Evolutionary conservation across 352 stramenopile species (phyloP), one percentile per base, ranked within the genome.

Genomic region (Phytophthora brassicae): DNA sequence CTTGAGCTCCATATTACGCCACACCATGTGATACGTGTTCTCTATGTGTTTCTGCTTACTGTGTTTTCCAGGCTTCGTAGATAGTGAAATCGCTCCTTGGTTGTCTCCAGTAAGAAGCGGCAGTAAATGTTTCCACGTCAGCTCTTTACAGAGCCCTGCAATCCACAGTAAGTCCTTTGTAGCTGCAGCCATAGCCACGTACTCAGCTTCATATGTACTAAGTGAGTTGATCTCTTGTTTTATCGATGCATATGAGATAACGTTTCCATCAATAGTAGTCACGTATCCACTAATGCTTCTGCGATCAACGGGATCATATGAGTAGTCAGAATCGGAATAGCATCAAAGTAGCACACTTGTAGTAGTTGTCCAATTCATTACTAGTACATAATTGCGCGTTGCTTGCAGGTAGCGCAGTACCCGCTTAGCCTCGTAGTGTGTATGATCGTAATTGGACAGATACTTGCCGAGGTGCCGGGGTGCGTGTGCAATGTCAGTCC

Each of bases 141-240:
- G 31, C 8, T 38, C 31, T 12, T 38, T 4, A 12, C 31, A 38
- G 8, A 38, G 31, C 3, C 31, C 31, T n/a, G 31, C 31, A 38
- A 38, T 6, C 31, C 31, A 38, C 31, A 38, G 31, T 12, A 38
- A 12, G 31, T 38, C 31, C 31, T 38, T 38, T 3, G 31, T 38
- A 4, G 31, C 31, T 38, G 11, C 31, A n/a, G 31, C 11, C 31
- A 38, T 38, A 3, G 31, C 31, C 31, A 38, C 31, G 31, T 38
- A 38, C 13, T 38, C 31, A 0, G 63, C 57, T 23, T 76, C 62
- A 16, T 48, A 66, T 0, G 63, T 76, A 12, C 63, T 64, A 0
- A 29, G 29, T 36, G 31, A 0, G 64, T 61, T 66, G 20, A 75
- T 62, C 14, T 36, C 56, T 50, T 74, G 63, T 17, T 75, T 75